Evolutionary conservation across 2,329 filamentous ascomycete species (phyloP), one percentile per base, ranked within the genome.

Genomic region (Amesomyces nigricolor): DNA sequence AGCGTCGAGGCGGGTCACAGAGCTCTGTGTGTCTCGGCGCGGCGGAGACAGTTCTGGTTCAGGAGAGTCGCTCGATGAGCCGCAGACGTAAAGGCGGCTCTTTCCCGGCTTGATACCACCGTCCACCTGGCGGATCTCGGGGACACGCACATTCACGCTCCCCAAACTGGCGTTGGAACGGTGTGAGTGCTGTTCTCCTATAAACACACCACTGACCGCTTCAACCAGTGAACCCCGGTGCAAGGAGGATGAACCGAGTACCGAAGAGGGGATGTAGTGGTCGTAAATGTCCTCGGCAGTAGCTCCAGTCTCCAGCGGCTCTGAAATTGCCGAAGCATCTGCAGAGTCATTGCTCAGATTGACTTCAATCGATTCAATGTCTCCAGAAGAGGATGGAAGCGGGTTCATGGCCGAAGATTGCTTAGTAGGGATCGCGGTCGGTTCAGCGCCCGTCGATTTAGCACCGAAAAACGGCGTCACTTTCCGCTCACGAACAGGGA

Each of bases 221-320:
- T 7, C 30, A 22, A 26, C 5, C 8, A 22, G 14, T 19, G 14
- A 35, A 11, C 13, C n/a, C 22, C 30, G 19, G 10, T 42, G 30
- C n/a, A 58, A 47, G n/a, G 55, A 47, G 8, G 56, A 48, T 5
- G 61, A 54, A 5, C 51, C 17, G 10, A 32, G 22, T n/a, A 32
- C n/a, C 9, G 49, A 19, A 10, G 56, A 58, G 0, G 58, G 53
- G 6, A 63, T 58, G 56, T 71, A 69, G 46, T 70, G 65, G 2
- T 62, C 64, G 50, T 70, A 65, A 11, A 72, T 68, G 13, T 61
- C 64, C 16, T 67, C 67, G 3, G 71, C 65, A 0, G 68, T 71
- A 43, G 63, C 71, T 17, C 57, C 64, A 4, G 65, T 62, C 45
- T 57, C 26, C 22, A 22, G 39, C 49, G 56, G 26, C 32, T 30